Evolutionary conservation across 2,329 filamentous ascomycete species (phyloP).

Genomic region (Colletotrichum navitas): DNA sequence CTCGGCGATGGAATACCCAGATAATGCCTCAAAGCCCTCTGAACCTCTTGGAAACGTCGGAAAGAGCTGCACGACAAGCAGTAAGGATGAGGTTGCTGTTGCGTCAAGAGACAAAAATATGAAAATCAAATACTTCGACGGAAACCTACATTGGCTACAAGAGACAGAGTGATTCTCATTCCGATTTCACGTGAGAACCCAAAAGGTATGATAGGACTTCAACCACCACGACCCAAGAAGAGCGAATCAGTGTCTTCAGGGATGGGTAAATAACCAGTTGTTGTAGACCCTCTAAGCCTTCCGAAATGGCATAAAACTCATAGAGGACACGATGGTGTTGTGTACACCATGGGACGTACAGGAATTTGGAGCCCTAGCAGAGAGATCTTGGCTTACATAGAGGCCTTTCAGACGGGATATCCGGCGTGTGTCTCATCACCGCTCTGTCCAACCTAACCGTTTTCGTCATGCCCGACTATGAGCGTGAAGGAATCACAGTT

Average conservation of each 20-base stretch:
- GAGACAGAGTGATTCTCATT: constrained; percentile 43
- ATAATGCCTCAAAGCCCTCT: background rate
- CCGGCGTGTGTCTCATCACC: constrained; percentile 42
- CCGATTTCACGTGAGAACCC: constrained; percentile 45
- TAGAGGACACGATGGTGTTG: constrained; percentile 43
- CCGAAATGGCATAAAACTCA: constrained; percentile 46
- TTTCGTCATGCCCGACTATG: constrained; percentile 43
- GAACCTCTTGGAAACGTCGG: constrained; percentile 2
- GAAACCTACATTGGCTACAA: constrained; percentile 19
- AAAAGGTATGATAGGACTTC: constrained; percentile 36
- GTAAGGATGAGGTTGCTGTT: background rate
- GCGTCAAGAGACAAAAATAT: constrained; percentile 7
- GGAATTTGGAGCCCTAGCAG: background rate
- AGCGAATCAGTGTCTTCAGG: background rate
- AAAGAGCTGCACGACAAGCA: constrained; percentile 1
- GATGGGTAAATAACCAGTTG: background rate
- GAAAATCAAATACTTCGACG: constrained; percentile 24
- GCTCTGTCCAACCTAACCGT: constrained; percentile 41
- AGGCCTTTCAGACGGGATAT: constrained; percentile 21
- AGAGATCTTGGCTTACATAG: constrained; percentile 12
- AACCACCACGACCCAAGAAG: too few species aligned
- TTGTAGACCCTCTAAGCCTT: constrained; percentile 47
- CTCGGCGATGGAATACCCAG: constrained; percentile 3
- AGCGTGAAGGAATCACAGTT: constrained; percentile 39
- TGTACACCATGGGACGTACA: constrained; percentile 9